Conservation (phyloP, 2,329 filamentous ascomycete species). For the Alternaria sp. region DNA sequence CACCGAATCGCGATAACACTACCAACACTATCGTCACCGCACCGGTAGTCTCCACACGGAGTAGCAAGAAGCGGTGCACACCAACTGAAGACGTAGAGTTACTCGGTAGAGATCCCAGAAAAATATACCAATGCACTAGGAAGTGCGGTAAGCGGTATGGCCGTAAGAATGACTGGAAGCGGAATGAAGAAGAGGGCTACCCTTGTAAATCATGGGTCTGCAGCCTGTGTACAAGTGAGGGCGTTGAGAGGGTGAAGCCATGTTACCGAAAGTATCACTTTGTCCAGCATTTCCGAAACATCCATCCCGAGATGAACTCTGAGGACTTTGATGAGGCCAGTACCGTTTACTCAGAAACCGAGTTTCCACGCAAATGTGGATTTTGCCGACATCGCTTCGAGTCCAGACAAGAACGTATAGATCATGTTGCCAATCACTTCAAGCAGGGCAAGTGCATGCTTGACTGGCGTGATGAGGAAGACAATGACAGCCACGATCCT, state of each 20-base stretch:
- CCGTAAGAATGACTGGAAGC: constrained; percentile 52
- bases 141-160: constrained; percentile 52
- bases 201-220: constrained; percentile 49
- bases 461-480: constrained; percentile 47
- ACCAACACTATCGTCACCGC: constrained; percentile 29
- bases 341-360: constrained; percentile 45
- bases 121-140: constrained; percentile 51
- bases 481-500: constrained; percentile 32
- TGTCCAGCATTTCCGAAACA: constrained; percentile 51
- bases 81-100: constrained; percentile 44
- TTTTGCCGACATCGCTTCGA: constrained; percentile 49
- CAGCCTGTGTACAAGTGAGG: constrained; percentile 43
- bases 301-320: constrained; percentile 46
- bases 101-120: constrained; percentile 44
- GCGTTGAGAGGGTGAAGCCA: constrained; percentile 48
- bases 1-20: constrained; percentile 30
- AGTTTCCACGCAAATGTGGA: constrained; percentile 49
- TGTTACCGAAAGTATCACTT: constrained; percentile 52
- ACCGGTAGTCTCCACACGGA: constrained; percentile 31
- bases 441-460: constrained; percentile 52
- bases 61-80: constrained; percentile 48
- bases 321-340: constrained; percentile 46
- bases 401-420: constrained; percentile 49
- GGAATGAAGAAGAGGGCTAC: constrained; percentile 52
- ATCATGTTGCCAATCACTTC: constrained; percentile 52